A percentile compares a stretch with the other conserved stretches of the same genome.
Evolutionary conservation across 1,284 basidiomycete species (phyloP).

Genomic region (Lentinus polychrous): DNA sequence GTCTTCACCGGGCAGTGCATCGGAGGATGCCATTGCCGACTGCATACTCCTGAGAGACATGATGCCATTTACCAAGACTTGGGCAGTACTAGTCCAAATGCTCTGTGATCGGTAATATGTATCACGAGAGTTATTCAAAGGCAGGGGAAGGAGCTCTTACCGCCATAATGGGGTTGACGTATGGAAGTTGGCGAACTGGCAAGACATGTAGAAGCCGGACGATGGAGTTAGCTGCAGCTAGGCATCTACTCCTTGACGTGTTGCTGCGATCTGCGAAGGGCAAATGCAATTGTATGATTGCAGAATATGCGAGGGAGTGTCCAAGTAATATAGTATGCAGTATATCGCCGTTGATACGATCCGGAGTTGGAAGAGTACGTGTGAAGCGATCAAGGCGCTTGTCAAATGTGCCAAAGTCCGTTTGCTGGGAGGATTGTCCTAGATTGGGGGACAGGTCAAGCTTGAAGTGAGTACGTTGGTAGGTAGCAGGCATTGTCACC

Average conservation of each 20-base stretch:
- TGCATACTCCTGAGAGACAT: slow-evolving; percentile 9
- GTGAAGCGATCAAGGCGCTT: slow-evolving; percentile 12
- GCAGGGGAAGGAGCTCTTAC: slow-evolving; percentile 6
- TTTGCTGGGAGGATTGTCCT: slow-evolving; percentile 8
- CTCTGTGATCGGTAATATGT: slow-evolving; percentile 4
- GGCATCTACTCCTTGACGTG: slow-evolving; percentile 11
- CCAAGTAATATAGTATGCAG: slow-evolving; percentile 10
- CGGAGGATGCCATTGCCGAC: slow-evolving; percentile 3
- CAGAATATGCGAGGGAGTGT: slow-evolving; percentile 9
- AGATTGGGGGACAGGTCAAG: not conserved
- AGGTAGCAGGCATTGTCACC: no score
- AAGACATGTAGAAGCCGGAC: slow-evolving; percentile 9
- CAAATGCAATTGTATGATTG: slow-evolving; percentile 13
- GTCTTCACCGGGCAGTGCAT: slow-evolving; percentile 4
- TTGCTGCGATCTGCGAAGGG: slow-evolving; percentile 9
- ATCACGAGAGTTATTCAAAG: not conserved
- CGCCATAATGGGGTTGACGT: slow-evolving; percentile 13
- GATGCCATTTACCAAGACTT: slow-evolving; percentile 11
- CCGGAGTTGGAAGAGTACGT: slow-evolving; percentile 10
- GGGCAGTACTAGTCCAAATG: slow-evolving; percentile 9
- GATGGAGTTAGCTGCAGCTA: slow-evolving; percentile 10
- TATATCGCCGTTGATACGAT: slow-evolving; percentile 4
- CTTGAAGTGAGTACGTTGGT: not conserved
- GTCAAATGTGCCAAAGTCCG: slow-evolving; percentile 6
- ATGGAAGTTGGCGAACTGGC: slow-evolving; percentile 4